phyloP scores from a whole-genome alignment of 805 yeast genomes.

The Candida peoriensis region DNA sequence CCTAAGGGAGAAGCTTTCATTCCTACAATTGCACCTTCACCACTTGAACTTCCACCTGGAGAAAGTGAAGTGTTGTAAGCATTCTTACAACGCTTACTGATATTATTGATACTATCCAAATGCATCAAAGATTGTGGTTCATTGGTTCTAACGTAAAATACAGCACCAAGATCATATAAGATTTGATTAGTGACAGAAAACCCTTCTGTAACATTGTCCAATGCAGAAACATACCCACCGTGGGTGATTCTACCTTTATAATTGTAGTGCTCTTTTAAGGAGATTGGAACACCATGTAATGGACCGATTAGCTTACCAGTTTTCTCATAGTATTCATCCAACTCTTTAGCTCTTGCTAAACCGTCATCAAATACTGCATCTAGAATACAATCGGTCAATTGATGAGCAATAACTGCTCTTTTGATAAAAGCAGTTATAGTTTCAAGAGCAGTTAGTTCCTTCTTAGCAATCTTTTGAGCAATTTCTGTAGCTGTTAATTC shows the following conservation, averaged over 20 bases:
- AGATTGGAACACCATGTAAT: conserved; percentile 64
- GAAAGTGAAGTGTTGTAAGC: conserved; percentile 52
- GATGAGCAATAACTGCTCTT: conserved; percentile 60
- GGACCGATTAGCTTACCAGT: conserved; percentile 59
- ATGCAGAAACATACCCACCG: conserved; percentile 52
- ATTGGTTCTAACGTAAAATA: conserved; percentile 59
- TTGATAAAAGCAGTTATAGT: conserved; percentile 22
- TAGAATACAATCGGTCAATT: conserved; percentile 53
- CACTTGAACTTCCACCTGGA: conserved; percentile 72
- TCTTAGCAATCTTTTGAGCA: conserved; percentile 13
- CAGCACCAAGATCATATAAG: conserved; percentile 34
- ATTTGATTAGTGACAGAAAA: conserved; percentile 45
- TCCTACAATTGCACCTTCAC: conserved; percentile 62
- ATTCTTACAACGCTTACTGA: conserved; percentile 55
- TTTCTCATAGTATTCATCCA: conserved; percentile 45
- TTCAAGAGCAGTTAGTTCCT: conserved; percentile 18
- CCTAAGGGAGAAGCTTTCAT: conserved; percentile 59
- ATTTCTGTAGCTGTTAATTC: conserved; percentile 17
- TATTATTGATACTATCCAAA: conserved; percentile 54
- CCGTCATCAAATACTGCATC: conserved; percentile 65
- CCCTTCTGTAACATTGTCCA: conserved; percentile 41
- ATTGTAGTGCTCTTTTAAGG: conserved; percentile 61
- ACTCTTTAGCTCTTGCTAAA: conserved; percentile 46
- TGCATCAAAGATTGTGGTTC: conserved; percentile 72
- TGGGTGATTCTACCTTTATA: conserved; percentile 50